These are phyloP conservation scores for Verbascum thapsus DNA, from an alignment of 257 asterid species.

Conservation along the genomic window DNA sequence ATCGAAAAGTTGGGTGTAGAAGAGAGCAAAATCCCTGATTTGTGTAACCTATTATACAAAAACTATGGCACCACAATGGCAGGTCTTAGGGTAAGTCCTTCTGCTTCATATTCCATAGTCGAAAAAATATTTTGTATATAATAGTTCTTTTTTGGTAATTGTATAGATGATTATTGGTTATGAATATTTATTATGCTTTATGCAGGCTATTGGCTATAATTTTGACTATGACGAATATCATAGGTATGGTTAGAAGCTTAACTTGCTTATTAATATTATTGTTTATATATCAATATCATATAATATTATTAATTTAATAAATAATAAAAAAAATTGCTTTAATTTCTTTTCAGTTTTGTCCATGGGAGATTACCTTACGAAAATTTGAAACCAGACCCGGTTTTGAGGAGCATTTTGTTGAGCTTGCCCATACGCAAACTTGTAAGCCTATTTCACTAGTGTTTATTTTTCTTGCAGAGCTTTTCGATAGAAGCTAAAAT, in stretches of 20 bases:
- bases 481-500: too few species aligned
- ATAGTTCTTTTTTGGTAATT: too few species aligned
- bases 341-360: conserved; percentile 66
- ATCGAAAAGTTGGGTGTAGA: conserved; percentile 79
- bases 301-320: conserved; percentile 10
- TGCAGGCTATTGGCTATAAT: conserved; percentile 95
- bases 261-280: too few species aligned
- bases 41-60: conserved; percentile 73
- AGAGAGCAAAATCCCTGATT: conserved; percentile 57
- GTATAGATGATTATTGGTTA: too few species aligned
- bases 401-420: conserved; percentile 69
- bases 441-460: conserved; percentile 47
- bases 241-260: conserved; percentile 43
- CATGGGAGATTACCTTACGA: conserved; percentile 98
- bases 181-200: neutral
- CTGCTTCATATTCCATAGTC: neutral
- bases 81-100: conserved; percentile 83
- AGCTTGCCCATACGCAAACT: conserved; percentile 81
- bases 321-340: neutral
- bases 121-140: neutral
- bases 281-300: neutral
- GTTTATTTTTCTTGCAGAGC: neutral
- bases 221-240: conserved; percentile 96
- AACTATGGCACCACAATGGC: conserved; percentile 99
- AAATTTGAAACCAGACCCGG: conserved; percentile 83